Conservation (phyloP, 805 yeast species). For the Saturnispora quitensis region DNA sequence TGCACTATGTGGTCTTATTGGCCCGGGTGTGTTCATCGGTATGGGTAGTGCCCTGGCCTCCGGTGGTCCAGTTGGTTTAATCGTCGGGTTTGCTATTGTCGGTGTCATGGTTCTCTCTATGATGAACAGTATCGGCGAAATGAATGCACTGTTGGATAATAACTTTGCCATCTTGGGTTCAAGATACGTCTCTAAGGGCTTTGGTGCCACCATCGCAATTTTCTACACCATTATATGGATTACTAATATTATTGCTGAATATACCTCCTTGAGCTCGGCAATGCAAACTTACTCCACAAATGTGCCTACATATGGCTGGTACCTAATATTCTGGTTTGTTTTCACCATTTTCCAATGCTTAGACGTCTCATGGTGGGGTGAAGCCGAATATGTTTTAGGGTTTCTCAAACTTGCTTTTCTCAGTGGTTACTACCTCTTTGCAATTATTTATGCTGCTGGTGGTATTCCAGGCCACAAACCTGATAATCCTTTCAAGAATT, state of each 20-base stretch:
- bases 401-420: conserved; percentile 39
- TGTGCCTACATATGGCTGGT: conserved; percentile 48
- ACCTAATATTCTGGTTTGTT: conserved; percentile 42
- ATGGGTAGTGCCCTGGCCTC: conserved; percentile 40
- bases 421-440: conserved; percentile 42
- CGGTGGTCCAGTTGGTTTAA: conserved; percentile 46
- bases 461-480: conserved; percentile 28
- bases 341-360: conserved; percentile 42
- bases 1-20: conserved; percentile 41
- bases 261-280: conserved; percentile 43
- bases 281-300: conserved; percentile 41
- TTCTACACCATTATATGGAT: conserved; percentile 48
- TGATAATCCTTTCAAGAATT: conserved; percentile 29
- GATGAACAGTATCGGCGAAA: conserved; percentile 49
- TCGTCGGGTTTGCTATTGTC: conserved; percentile 41
- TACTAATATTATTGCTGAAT: conserved; percentile 46
- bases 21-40: conserved; percentile 47
- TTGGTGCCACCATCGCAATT: conserved; percentile 49
- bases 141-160: conserved; percentile 44
- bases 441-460: conserved; percentile 39
- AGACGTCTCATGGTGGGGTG: conserved; percentile 48
- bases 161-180: conserved; percentile 46
- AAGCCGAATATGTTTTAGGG: conserved; percentile 46
- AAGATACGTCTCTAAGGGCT: conserved; percentile 43
- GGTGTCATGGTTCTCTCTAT: conserved; percentile 45